Evolutionary conservation across 371 early-diverging fungal species (phyloP), one percentile per base, ranked within the genome.

Genomic region (Lichtheimia ornata): DNA sequence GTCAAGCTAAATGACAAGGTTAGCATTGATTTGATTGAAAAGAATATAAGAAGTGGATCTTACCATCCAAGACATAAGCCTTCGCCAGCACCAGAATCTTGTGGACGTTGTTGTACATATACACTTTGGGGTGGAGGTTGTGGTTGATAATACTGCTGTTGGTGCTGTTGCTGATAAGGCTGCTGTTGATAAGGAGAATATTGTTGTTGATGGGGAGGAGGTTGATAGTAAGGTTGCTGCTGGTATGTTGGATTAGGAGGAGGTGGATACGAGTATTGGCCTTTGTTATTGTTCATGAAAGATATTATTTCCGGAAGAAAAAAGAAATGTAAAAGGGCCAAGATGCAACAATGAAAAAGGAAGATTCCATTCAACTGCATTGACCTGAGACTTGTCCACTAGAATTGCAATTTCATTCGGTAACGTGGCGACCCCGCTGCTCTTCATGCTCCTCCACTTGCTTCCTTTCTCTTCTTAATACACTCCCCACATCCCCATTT

Each of bases 41-140:
- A 9, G 9, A 9, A 35, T 35, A 35, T 28, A 28, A 15, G 1
- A 22, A 22, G 22, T 2, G 7, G 17, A 30, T 11, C 30, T 35
- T 69, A 76, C 76, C 77, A 76, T 64, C 77, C 77, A 50, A 69
- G 57, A 62, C 77, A 76, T 63, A 71, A 59, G 11, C 63, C 66
- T 44, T 60, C 63, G 56, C 67, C 63, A 42, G 66, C 65, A 25
- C 66, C 58, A 44, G 20, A 18, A 4, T 58, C 18, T 18, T 52
- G 54, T 50, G 55, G 67, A 27, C 59, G 67, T 22, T 62, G 67
- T 17, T 62, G 66, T 5, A 54, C 58, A 54, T 61, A 61, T 24
- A 57, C 52, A 14, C 25, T 35, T 17, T 63, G 57, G 22, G 57
- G 52, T 13, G 50, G 58, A n/a, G 56, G 56, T 20, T 56, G 57